Conservation (phyloP, 331 rosid genomes). For the Cucumis variabilis region DNA sequence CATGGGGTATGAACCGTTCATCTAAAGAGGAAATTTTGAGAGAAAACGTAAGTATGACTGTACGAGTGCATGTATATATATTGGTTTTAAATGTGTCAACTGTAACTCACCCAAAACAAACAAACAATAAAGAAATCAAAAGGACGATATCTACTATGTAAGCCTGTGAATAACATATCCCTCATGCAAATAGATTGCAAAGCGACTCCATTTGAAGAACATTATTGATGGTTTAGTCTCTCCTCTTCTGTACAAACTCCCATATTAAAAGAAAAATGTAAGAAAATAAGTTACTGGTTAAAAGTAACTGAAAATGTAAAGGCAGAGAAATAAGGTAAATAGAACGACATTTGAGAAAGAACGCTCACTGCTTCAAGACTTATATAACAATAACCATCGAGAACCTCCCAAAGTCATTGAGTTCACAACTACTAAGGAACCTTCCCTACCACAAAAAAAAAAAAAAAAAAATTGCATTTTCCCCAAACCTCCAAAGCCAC, state of each 20-base stretch:
- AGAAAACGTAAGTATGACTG: not conserved
- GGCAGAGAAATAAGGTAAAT: not conserved
- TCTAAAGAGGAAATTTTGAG: not conserved
- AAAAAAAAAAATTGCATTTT: not conserved
- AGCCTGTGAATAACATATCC: constrained; percentile 18
- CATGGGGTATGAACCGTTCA: not conserved
- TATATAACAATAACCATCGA: not conserved
- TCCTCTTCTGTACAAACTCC: not conserved
- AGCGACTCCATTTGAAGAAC: not conserved
- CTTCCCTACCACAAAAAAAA: not conserved
- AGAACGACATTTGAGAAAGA: not conserved
- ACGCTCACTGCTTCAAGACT: not conserved
- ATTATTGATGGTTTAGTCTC: not conserved
- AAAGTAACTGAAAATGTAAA: not conserved
- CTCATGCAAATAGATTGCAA: not conserved
- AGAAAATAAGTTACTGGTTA: not conserved
- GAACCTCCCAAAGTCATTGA: not conserved
- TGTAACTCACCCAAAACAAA: not conserved
- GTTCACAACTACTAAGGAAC: not conserved
- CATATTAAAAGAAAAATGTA: not conserved
- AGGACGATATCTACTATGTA: not conserved
- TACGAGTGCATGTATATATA: not conserved
- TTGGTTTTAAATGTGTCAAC: not conserved
- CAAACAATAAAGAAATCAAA: not conserved
- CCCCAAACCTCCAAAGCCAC: too few relatives aligned